These are phyloP conservation scores for Pythium phragmitis DNA, from an alignment of 352 stramenopile genomes.

Conservation along the genomic window DNA sequence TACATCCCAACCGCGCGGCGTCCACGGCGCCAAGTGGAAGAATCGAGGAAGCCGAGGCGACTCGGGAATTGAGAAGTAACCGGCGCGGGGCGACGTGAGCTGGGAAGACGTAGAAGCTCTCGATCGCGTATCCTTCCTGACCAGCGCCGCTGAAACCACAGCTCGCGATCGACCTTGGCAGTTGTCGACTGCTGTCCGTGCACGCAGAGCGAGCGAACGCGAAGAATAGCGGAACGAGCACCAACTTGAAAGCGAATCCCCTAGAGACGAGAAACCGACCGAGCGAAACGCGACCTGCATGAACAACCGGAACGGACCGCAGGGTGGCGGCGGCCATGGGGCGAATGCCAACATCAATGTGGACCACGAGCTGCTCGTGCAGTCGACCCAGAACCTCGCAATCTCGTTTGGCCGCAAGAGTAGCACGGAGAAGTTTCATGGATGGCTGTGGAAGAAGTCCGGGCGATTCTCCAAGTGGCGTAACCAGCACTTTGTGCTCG, in stretches of 20 bases:
- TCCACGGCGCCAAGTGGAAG: conserved; percentile 16
- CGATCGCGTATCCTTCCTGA: conserved; percentile 7
- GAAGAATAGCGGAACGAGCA: not conserved
- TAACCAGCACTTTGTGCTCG: conserved; percentile 84
- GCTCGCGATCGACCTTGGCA: not conserved
- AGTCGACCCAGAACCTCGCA: conserved; percentile 72
- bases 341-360: conserved; percentile 47
- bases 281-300: conserved; percentile 17
- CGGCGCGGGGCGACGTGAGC: conserved; percentile 2
- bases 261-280: not conserved
- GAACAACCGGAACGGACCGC: conserved; percentile 26
- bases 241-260: not conserved
- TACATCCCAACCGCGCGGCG: conserved; percentile 20
- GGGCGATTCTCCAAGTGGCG: conserved; percentile 80
- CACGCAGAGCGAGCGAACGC: conserved; percentile 1
- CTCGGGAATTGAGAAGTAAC: conserved; percentile 24
- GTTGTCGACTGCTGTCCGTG: conserved; percentile 4
- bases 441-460: conserved; percentile 83
- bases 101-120: conserved; percentile 10
- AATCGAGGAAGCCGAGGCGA: conserved; percentile 24
- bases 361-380: conserved; percentile 83
- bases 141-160: conserved; percentile 14
- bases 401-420: conserved; percentile 69
- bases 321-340: conserved; percentile 21
- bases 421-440: conserved; percentile 71